Evolutionary conservation across 768 basidiomycete species (phyloP), one percentile per base, ranked within the genome.

Genomic region (Leccinum aurantiacum): DNA sequence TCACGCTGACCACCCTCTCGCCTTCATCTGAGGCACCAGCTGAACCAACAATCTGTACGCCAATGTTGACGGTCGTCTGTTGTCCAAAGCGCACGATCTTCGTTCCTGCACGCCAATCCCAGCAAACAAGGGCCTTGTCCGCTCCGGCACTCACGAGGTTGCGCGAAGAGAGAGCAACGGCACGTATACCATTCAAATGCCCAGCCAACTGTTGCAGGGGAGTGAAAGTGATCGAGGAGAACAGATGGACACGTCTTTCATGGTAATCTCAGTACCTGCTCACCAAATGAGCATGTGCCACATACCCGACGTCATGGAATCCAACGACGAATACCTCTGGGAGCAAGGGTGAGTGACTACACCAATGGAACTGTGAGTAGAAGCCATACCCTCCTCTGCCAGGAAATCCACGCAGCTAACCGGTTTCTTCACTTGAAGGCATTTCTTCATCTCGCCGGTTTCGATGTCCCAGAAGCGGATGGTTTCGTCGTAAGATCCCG

Each of bases 41-140:
- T 22, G 82, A 81, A 44, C 83, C 82, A 33, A 94, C 83, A 29
- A 95, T 82, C 74, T 94, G 92, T 27, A 96, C 90, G 9, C 93
- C 94, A 54, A 94, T 90, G 67, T 92, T 93, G 65, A 93, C 84
- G 7, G 92, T 95, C 10, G 92, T 95, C 76, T 95, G 93, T 71
- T 96, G 94, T 1, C 93, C 94, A 65, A 95, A 95, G 17, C 92
- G 79, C 38, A 93, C 90, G 52, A 94, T 88, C 78, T 95, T 96
- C 11, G 85, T 87, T 13, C 94, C 94, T 0, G 88, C 81, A 4
- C 93, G 83, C 91, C 91, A 93, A 73, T 93, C 90, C 91, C 91
- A 95, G 66, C 90, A 91, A 14, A 95, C 93, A 22, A 87, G 73
- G 1, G 83, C 85, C 67, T 88, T 87, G 63, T 88, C 76, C 70